Evolutionary conservation across 2,329 filamentous ascomycete genomes (phyloP), one percentile per base, ranked within the genome.

Genomic region (Botrytis galanthina): DNA sequence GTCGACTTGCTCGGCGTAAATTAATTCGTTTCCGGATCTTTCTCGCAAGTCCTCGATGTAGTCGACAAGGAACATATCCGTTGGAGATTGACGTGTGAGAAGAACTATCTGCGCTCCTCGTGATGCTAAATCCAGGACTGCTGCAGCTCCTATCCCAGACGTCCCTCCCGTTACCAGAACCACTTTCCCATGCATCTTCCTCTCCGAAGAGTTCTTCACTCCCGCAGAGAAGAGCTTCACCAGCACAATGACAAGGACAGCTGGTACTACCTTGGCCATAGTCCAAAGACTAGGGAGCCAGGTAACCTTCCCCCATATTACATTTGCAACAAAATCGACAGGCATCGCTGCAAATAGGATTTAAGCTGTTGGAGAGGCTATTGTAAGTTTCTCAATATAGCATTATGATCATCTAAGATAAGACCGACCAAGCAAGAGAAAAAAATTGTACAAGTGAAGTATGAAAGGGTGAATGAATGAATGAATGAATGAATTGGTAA

Each of bases 1-100:
- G 80, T 99, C 94, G 78, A 97, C 94, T 83, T 97, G 93, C 82
- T 99, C 96, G 74, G 96, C 94, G 79, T 97, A 98, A 78, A 99
- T 93, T 80, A 99, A 87, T 74, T 95, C 87, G 83, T 98, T 98
- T 46, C 89, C 87, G 12, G 94, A 93, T 71, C 87, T 86, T 42
- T 87, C 85, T 72, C 97, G 92, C 60, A 99, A 83, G 81, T 98
- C 95, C 78, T 97, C 91, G 78, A 99, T 93, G 83, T 93, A 97
- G 79, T 99, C 96, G 79, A 93, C 91, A 16, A 98, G 88, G 83
- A 98, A 98, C 20, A 94, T 89, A 81, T 99, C 95, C 54, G 90
- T 90, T 20, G 93, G 89, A 42, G 93, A 86, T 79, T 95, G 89
- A 76, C 93, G 93, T 9, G 95, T 97, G 69, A 99, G 89, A 61